Conservation (phyloP, 768 basidiomycete species). For the Termitomyces eurrhizus region DNA sequence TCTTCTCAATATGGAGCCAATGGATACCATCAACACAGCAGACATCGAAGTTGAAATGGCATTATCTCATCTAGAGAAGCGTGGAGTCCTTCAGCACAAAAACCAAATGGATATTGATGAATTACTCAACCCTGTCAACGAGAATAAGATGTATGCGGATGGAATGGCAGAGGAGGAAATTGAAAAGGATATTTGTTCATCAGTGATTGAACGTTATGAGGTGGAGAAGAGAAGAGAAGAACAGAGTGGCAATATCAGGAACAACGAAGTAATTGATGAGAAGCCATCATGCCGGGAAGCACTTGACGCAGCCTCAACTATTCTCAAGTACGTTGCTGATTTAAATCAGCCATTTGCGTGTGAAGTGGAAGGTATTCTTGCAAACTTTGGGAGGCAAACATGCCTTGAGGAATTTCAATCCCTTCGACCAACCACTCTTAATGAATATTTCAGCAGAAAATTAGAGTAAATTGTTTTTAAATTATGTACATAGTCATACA, state of each 20-base stretch:
- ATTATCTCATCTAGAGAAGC: no score
- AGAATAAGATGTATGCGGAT: not conserved
- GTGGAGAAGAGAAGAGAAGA: not conserved
- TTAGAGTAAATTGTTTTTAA: no score
- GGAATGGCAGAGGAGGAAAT: not conserved
- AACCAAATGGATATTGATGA: no score
- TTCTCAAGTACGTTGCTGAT: no score
- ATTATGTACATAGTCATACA: no score
- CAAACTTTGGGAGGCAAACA: not conserved
- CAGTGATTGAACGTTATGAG: not conserved
- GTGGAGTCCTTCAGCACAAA: no score
- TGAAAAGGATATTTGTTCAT: not conserved
- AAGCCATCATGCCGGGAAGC: not conserved
- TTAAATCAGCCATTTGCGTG: no score
- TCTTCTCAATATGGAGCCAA: not conserved
- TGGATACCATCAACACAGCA: not conserved
- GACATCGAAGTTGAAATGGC: not conserved
- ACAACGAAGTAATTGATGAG: not conserved
- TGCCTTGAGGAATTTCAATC: no score
- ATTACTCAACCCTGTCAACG: no score
- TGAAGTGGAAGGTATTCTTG: not conserved
- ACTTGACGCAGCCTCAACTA: no score
- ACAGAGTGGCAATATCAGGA: no score
- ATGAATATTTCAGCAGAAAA: not conserved
- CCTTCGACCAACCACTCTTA: no score